A percentile compares a stretch with the other conserved stretches of the same genome.
Evolutionary conservation across 257 asterid genomes (phyloP).

Genomic region (Primulina eburnea): DNA sequence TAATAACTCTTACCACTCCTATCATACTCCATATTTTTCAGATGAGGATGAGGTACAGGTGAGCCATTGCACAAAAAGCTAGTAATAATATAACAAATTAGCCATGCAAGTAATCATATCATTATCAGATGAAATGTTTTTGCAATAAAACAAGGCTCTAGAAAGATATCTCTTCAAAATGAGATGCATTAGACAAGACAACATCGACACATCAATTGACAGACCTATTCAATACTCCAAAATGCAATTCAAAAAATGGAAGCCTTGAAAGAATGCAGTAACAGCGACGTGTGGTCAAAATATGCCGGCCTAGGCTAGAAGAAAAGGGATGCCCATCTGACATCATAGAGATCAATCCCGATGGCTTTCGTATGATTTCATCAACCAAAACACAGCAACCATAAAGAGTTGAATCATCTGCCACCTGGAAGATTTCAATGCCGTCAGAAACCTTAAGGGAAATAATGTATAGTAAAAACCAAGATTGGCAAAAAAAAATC

Average conservation of each 20-base stretch:
- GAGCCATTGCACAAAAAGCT: constrained; percentile 17
- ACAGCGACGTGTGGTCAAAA: constrained; percentile 90
- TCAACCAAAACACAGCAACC: constrained; percentile 99
- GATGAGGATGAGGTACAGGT: neutral
- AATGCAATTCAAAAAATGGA: constrained; percentile 94
- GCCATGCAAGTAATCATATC: constrained; percentile 18
- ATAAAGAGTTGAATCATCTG: constrained; percentile 91
- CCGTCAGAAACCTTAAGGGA: constrained; percentile 7
- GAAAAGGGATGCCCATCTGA: constrained; percentile 58
- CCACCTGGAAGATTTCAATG: constrained; percentile 53
- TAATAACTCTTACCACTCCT: neutral
- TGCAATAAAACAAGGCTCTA: neutral
- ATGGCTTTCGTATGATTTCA: constrained; percentile 86
- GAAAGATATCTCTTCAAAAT: constrained; percentile 12
- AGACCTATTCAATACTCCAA: constrained; percentile 87
- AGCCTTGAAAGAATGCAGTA: constrained; percentile 94
- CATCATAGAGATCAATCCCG: constrained; percentile 80
- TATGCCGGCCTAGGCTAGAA: constrained; percentile 64
- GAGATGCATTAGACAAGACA: constrained; percentile 18
- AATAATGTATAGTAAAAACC: constrained; percentile 6
- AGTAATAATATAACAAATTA: constrained; percentile 1
- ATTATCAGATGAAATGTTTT: neutral
- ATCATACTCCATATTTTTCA: neutral
- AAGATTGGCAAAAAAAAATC: constrained; percentile 3
- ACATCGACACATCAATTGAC: constrained; percentile 18